phyloP scores from a whole-genome alignment of 1,139 yeast genomes.

The Hemisphaericaspora subhashii region DNA sequence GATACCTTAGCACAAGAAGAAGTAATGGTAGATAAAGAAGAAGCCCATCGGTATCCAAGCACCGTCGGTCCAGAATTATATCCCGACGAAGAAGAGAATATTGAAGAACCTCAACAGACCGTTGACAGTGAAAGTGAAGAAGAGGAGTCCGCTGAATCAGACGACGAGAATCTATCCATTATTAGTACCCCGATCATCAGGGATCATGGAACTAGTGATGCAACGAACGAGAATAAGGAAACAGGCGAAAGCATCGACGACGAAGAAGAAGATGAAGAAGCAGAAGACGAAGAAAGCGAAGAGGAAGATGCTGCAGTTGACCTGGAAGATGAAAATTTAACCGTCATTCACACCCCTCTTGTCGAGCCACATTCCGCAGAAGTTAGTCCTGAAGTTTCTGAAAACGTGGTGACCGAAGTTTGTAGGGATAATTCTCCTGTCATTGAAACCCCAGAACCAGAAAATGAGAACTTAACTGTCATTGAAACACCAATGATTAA shows the following conservation, averaged over 20 bases:
- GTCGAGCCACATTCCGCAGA: background rate
- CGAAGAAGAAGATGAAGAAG: constrained; percentile 3
- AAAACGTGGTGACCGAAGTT: background rate
- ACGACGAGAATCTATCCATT: background rate
- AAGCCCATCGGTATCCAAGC: no score
- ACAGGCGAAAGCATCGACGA: constrained; percentile 11
- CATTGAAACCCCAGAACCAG: constrained; percentile 2
- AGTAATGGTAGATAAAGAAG: no score
- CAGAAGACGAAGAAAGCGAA: background rate
- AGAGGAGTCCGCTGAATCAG: background rate
- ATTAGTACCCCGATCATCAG: background rate
- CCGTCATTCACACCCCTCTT: background rate
- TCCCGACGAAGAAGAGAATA: no score
- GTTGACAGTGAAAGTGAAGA: background rate
- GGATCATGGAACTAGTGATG: constrained; percentile 5
- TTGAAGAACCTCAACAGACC: no score
- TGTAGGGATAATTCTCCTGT: no score
- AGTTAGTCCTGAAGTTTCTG: background rate
- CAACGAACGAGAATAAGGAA: constrained; percentile 9
- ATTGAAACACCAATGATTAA: background rate
- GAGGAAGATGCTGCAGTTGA: constrained; percentile 1
- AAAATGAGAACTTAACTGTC: background rate
- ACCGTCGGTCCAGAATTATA: no score
- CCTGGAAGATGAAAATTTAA: constrained; percentile 4
- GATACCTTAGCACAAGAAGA: no score